Evolutionary conservation across 1,284 basidiomycete genomes (phyloP).

Genomic region (Vanrija humicola): DNA sequence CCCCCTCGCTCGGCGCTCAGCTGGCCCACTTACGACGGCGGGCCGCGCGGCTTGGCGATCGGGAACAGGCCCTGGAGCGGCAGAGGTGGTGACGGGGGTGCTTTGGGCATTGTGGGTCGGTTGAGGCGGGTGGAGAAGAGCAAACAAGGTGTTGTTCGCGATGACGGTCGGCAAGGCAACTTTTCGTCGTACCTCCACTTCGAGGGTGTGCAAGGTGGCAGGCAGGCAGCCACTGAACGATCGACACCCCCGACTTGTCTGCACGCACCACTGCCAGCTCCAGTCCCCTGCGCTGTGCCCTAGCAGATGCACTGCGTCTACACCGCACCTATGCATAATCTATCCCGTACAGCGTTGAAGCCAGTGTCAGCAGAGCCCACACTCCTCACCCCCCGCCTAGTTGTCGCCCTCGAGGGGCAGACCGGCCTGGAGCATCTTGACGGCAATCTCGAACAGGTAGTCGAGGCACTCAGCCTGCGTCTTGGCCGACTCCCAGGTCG

Average conservation of each 20-base stretch:
- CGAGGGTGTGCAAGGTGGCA: too few species aligned
- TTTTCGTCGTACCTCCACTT: neutral
- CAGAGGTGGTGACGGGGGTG: slow-evolving; percentile 30
- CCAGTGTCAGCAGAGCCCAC: too few species aligned
- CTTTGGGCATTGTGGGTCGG: slow-evolving; percentile 41
- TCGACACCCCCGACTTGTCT: too few species aligned
- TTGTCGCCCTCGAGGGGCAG: slow-evolving; percentile 41
- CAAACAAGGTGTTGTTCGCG: neutral
- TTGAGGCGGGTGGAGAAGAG: neutral
- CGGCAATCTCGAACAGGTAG: slow-evolving; percentile 75
- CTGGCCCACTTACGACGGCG: slow-evolving; percentile 38
- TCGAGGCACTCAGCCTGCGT: slow-evolving; percentile 83
- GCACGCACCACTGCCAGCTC: too few species aligned
- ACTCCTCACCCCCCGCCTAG: neutral
- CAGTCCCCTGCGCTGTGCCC: too few species aligned
- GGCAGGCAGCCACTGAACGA: too few species aligned
- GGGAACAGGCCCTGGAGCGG: slow-evolving; percentile 50
- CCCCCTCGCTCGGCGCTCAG: neutral
- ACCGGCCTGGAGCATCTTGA: slow-evolving; percentile 43
- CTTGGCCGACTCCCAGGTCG: slow-evolving; percentile 81
- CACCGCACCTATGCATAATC: too few species aligned
- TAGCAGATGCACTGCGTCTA: too few species aligned
- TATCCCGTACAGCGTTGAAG: too few species aligned
- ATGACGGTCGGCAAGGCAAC: neutral
- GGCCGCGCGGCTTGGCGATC: slow-evolving; percentile 49